Evolutionary conservation across 176 grass and related monocot genomes (phyloP).

Genomic region (Zea mays): Zm-B73-REFERENCE-NAM-5.0 NC_050102.1:180880501-180881000

Average conservation of each 20-base stretch:
- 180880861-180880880: conserved; percentile 56
- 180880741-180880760: not conserved
- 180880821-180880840: conserved; percentile 75
- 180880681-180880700: not conserved
- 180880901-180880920: not conserved
- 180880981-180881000: not conserved
- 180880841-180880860: conserved; percentile 69
- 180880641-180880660: not conserved
- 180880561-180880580: no score
- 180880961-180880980: not conserved
- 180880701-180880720: not conserved
- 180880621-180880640: no score
- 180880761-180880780: conserved; percentile 1
- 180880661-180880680: not conserved
- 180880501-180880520: no score
- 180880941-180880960: not conserved
- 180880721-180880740: not conserved
- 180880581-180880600: no score
- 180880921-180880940: not conserved
- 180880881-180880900: conserved; percentile 47
- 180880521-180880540: no score
- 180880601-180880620: no score
- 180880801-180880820: conserved; percentile 46
- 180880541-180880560: no score
- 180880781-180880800: not conserved